Conservation (phyloP, 805 yeast genomes). For the Blastobotrys mokoenaii region DNA sequence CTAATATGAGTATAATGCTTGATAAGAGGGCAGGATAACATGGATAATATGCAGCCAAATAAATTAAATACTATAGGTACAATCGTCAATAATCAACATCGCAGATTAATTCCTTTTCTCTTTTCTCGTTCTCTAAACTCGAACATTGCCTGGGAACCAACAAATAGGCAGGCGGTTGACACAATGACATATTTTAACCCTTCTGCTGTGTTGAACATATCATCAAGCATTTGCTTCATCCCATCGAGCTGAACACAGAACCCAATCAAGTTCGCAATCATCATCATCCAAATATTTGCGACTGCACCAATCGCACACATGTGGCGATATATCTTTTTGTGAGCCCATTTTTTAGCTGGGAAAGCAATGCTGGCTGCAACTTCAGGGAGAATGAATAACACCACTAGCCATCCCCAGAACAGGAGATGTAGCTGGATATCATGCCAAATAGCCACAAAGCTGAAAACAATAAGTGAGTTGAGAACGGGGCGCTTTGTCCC, state of each 20-base stretch:
- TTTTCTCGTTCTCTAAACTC: constrained; percentile 82
- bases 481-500: constrained; percentile 65
- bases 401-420: constrained; percentile 95
- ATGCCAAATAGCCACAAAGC: constrained; percentile 98
- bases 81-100: constrained; percentile 44
- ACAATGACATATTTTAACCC: constrained; percentile 56
- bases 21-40: too few relatives aligned
- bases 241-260: constrained; percentile 93
- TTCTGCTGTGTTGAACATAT: constrained; percentile 60
- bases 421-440: constrained; percentile 82
- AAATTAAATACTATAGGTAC: too few relatives aligned
- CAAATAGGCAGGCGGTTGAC: constrained; percentile 61
- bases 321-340: constrained; percentile 66
- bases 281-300: constrained; percentile 92
- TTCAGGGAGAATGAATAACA: constrained; percentile 82
- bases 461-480: constrained; percentile 77
- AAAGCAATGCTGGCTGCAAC: constrained; percentile 45
- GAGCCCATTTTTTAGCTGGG: constrained; percentile 31
- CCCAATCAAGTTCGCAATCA: constrained; percentile 91
- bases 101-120: constrained; percentile 71
- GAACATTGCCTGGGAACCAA: constrained; percentile 89
- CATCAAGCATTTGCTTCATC: constrained; percentile 50
- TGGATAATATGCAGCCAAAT: too few relatives aligned
- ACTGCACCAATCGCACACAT: constrained; percentile 85
- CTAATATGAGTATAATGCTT: too few relatives aligned